Evolutionary conservation across 805 yeast species (phyloP), one percentile per base, ranked within the genome.

Genomic region (Zygosaccharomyces rouxii): DNA sequence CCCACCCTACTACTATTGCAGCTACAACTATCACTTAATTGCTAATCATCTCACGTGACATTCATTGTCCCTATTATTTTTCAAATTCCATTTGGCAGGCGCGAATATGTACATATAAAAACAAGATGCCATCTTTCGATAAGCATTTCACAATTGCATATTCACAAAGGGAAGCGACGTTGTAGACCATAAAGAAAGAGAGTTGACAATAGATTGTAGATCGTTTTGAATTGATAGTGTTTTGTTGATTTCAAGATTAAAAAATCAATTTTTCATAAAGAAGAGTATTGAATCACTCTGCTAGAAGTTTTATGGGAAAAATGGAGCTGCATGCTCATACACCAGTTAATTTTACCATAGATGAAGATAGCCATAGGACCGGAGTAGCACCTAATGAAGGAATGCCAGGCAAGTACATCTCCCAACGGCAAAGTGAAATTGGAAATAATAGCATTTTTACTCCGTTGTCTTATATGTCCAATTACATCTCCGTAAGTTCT

Each of bases 401-500:
- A 14, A 9, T 33, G 5, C 19, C 37, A 9, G 19, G 37, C 9
- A 18, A 21, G 10, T n/a, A 33, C 21, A 7, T 16, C 4, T 16
- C 26, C 6, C 19, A 16, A 41, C 7, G 9, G 3, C 26, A 11
- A 25, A 29, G 11, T 18, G 26, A 18, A 13, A 41, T 19, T 22
- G 35, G 25, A 1, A 19, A 16, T 14, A 18, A 19, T 23, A 35
- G 28, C 9, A 14, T 7, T 4, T 41, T 41, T 19, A 14, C 26
- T 16, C 29, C 44, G 3, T 23, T 56, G 18, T 46, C 50, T 6
- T 55, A 53, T 45, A 47, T 51, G 16, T 47, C 57, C 0, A 55
- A 55, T 38, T 55, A 55, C 45, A 42, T 45, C 16, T 48, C 58
- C 28, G 52, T 50, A 5, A 19, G 50, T 9, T 31, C 47, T 23